phyloP scores from a whole-genome alignment of 805 yeast genomes.

The Nakazawaea wyomingensis region DNA sequence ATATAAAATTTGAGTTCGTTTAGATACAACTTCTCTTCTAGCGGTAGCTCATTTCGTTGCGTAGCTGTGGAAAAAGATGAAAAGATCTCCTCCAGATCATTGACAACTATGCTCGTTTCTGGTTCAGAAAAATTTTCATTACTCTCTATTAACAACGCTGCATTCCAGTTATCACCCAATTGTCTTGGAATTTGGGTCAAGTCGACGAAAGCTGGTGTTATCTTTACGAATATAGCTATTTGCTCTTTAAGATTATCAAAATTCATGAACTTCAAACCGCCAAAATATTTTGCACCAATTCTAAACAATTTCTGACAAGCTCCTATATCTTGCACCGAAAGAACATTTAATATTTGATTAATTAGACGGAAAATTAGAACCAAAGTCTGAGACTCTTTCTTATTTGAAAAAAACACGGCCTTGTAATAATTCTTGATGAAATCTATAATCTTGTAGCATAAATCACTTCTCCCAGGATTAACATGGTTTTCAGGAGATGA shows the following conservation, averaged over 20 bases:
- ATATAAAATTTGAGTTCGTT: slow-evolving; percentile 15
- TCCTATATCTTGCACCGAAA: slow-evolving; percentile 35
- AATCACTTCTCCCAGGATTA: background rate
- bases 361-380: slow-evolving; percentile 35
- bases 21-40: slow-evolving; percentile 12
- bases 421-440: slow-evolving; percentile 4
- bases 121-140: background rate
- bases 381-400: slow-evolving; percentile 21
- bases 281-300: slow-evolving; percentile 32
- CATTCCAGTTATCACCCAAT: slow-evolving; percentile 22
- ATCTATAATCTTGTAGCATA: slow-evolving; percentile 1
- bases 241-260: slow-evolving; percentile 39
- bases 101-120: background rate
- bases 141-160: slow-evolving; percentile 11
- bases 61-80: slow-evolving; percentile 9
- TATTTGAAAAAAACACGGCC: slow-evolving; percentile 8
- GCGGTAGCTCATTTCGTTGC: background rate
- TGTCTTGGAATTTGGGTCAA: slow-evolving; percentile 23
- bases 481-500: background rate
- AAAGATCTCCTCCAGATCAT: slow-evolving; percentile 4
- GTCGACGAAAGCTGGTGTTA: slow-evolving; percentile 36
- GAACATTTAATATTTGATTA: slow-evolving; percentile 38
- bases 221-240: slow-evolving; percentile 37
- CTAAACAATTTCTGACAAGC: slow-evolving; percentile 33
- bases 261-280: slow-evolving; percentile 33